A percentile compares a stretch with the other conserved stretches of the same genome.
Evolutionary conservation across 129 eudicot species (phyloP).

Genomic region (Silybum marianum): DNA sequence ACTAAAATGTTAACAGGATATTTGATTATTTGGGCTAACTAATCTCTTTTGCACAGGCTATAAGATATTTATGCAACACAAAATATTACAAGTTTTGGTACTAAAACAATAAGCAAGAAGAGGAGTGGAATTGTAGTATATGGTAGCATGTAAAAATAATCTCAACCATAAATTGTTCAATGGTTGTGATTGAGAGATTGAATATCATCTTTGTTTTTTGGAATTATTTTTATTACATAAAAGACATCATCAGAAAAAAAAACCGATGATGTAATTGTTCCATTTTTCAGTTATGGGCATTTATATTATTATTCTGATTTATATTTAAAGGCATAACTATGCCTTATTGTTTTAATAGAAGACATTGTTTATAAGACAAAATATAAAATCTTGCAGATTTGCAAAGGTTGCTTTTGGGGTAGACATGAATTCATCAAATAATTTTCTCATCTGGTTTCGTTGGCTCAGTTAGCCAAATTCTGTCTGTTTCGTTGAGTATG

Average conservation of each 20-base stretch:
- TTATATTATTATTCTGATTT: background rate
- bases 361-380: background rate
- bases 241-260: background rate
- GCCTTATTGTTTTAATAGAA: no score
- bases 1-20: background rate
- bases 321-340: background rate
- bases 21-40: background rate
- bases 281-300: background rate
- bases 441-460: background rate
- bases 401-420: background rate
- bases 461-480: background rate
- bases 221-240: background rate
- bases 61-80: background rate
- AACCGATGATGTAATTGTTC: background rate
- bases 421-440: conserved; percentile 8
- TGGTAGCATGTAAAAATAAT: background rate
- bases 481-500: background rate
- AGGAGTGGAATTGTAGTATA: background rate
- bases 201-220: background rate
- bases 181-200: background rate
- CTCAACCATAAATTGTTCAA: background rate
- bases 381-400: background rate
- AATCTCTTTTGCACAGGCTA: background rate
- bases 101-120: conserved; percentile 1
- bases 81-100: background rate